A percentile compares a stretch with the other conserved stretches of the same genome.
Conservation (phyloP, 1,284 basidiomycete genomes). For the Dichomitus squalens region DNA sequence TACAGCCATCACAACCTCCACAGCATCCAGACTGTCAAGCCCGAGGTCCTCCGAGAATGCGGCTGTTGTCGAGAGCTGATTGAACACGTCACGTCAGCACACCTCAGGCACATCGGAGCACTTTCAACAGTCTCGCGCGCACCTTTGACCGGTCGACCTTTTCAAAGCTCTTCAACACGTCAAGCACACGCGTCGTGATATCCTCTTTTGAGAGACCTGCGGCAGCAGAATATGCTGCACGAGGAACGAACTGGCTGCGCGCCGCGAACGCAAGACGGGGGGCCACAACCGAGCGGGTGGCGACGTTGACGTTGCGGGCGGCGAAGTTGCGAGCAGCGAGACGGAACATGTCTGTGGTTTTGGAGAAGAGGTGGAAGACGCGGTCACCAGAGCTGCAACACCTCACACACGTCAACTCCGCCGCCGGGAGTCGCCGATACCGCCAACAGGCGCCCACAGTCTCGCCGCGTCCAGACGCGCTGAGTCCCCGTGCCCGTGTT, state of each 20-base stretch:
- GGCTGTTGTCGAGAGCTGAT: conserved; percentile 73
- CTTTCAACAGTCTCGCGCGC: conserved; percentile 10
- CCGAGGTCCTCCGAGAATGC: conserved; percentile 90
- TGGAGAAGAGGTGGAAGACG: conserved; percentile 14
- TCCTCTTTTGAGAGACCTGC: conserved; percentile 74
- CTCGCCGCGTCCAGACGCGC: conserved; percentile 3
- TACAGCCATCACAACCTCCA: conserved; percentile 99
- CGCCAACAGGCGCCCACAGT: conserved; percentile 1
- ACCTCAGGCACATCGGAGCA: not conserved
- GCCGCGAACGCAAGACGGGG: conserved; percentile 31
- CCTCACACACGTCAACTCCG: conserved; percentile 23
- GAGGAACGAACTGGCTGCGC: conserved; percentile 36
- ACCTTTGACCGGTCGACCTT: conserved; percentile 92
- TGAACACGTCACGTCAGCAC: not conserved
- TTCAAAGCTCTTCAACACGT: conserved; percentile 94
- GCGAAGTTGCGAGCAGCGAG: conserved; percentile 39
- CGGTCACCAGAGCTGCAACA: conserved; percentile 15
- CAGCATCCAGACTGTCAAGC: conserved; percentile 95
- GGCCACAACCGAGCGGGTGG: conserved; percentile 17
- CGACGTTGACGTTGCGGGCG: conserved; percentile 31
- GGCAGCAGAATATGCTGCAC: conserved; percentile 76
- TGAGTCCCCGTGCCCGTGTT: not conserved
- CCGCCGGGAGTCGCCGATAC: conserved; percentile 22
- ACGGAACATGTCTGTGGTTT: conserved; percentile 42
- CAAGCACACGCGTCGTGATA: conserved; percentile 83